Evolutionary conservation across 2,329 filamentous ascomycete genomes (phyloP).

Genomic region (Phaeosphaeriaceae sp.): DNA sequence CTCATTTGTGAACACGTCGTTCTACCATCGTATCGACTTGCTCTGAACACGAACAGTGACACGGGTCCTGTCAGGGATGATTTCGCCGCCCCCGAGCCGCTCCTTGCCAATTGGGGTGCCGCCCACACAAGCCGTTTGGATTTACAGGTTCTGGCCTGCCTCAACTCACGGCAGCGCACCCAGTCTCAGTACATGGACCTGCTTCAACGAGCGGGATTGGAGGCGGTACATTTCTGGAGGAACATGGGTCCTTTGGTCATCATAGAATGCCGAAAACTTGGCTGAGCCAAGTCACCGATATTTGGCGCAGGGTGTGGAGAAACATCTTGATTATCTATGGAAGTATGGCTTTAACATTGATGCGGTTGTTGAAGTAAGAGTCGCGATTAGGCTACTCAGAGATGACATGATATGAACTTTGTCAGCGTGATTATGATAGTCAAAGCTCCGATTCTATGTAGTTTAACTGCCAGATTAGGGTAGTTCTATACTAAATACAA

Average conservation of each 20-base stretch:
- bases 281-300: not conserved
- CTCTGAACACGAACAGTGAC: not conserved
- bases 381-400: no score
- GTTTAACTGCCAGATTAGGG: no score
- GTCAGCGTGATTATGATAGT: no score
- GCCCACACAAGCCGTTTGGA: constrained; percentile 2
- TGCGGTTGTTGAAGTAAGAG: no score
- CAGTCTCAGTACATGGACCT: not conserved
- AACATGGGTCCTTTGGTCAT: constrained; percentile 4
- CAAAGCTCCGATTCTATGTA: no score
- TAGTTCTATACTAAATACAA: no score
- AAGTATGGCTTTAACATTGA: not conserved
- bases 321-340: not conserved
- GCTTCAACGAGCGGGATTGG: not conserved
- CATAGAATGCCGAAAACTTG: constrained; percentile 40
- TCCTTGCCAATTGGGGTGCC: constrained; percentile 2
- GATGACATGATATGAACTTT: no score
- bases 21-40: not conserved
- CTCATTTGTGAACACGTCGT: constrained; percentile 3
- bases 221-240: not conserved
- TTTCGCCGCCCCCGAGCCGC: not conserved
- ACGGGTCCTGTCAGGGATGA: not conserved
- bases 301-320: not conserved
- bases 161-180: constrained; percentile 1
- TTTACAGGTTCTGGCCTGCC: constrained; percentile 1